These are phyloP conservation scores for Rhamnella rubrinervis DNA, from an alignment of 331 rosid genomes.

Conservation along the genomic window DNA sequence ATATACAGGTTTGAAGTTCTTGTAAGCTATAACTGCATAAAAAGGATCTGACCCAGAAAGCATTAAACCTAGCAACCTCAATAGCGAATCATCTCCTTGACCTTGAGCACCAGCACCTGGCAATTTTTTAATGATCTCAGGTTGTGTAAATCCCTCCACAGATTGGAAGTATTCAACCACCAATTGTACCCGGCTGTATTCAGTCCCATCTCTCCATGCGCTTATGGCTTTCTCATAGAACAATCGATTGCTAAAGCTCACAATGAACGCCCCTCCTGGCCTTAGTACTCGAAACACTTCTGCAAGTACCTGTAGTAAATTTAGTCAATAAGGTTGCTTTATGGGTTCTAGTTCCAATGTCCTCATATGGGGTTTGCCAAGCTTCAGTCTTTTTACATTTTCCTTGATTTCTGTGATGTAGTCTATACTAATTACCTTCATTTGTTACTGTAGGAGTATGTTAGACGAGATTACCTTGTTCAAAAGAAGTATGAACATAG, in stretches of 20 bases:
- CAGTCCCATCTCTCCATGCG: constrained; percentile 78
- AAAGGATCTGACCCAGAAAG: constrained; percentile 74
- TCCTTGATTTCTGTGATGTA: too few species aligned
- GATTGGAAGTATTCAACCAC: constrained; percentile 84
- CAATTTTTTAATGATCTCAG: constrained; percentile 57
- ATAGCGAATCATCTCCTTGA: constrained; percentile 46
- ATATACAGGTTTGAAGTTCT: constrained; percentile 62
- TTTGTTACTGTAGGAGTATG: too few species aligned
- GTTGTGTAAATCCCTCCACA: constrained; percentile 71
- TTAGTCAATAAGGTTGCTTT: neutral
- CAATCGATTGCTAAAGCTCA: constrained; percentile 86
- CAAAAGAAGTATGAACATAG: too few species aligned
- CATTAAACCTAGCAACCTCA: constrained; percentile 51
- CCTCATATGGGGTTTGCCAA: neutral
- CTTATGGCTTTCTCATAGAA: constrained; percentile 81
- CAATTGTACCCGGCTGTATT: constrained; percentile 61
- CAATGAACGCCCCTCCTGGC: constrained; percentile 82
- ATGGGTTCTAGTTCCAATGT: neutral
- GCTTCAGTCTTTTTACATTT: neutral
- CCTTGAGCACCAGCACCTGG: constrained; percentile 38
- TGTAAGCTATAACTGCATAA: constrained; percentile 73
- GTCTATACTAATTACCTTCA: too few species aligned
- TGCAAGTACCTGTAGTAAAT: constrained; percentile 58
- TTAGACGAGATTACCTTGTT: too few species aligned
- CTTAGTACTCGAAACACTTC: constrained; percentile 73